Conservation (phyloP, 768 basidiomycete genomes). For the Suillus americanus region DNA sequence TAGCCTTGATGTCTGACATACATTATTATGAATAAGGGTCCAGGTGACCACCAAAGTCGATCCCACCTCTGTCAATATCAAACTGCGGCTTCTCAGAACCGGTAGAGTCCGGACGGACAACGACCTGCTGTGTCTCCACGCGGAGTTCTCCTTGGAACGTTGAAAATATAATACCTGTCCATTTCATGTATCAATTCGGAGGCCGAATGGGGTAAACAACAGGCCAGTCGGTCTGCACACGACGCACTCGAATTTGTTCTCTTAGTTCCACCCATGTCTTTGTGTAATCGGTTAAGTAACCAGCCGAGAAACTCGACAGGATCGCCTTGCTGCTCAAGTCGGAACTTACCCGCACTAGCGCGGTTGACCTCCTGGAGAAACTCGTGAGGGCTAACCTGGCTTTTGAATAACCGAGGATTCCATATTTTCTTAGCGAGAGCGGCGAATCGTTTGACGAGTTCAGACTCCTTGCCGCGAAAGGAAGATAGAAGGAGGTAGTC, state of each 20-base stretch:
- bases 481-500: slow-evolving; percentile 81
- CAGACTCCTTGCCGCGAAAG: slow-evolving; percentile 73
- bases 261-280: slow-evolving; percentile 92
- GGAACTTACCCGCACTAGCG: slow-evolving; percentile 86
- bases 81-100: slow-evolving; percentile 84
- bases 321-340: slow-evolving; percentile 92
- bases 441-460: slow-evolving; percentile 86
- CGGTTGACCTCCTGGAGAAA: slow-evolving; percentile 95
- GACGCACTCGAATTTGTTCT: slow-evolving; percentile 85
- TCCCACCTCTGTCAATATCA: slow-evolving; percentile 88
- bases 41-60: slow-evolving; percentile 6
- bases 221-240: slow-evolving; percentile 1
- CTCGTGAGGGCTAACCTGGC: slow-evolving; percentile 98
- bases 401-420: slow-evolving; percentile 96
- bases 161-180: slow-evolving; percentile 82
- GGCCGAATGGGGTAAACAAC: slow-evolving; percentile 7
- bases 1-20: slow-evolving; percentile 75
- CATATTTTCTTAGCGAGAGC: slow-evolving; percentile 89
- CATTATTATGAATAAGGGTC: slow-evolving; percentile 22
- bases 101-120: slow-evolving; percentile 76
- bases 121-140: slow-evolving; percentile 90
- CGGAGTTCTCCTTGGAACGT: slow-evolving; percentile 94
- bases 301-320: slow-evolving; percentile 95
- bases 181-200: slow-evolving; percentile 17
- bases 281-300: slow-evolving; percentile 91